Base-by-base conservation (phyloP, 163 green algal genomes). In the Scenedesmus sp. region DNA sequence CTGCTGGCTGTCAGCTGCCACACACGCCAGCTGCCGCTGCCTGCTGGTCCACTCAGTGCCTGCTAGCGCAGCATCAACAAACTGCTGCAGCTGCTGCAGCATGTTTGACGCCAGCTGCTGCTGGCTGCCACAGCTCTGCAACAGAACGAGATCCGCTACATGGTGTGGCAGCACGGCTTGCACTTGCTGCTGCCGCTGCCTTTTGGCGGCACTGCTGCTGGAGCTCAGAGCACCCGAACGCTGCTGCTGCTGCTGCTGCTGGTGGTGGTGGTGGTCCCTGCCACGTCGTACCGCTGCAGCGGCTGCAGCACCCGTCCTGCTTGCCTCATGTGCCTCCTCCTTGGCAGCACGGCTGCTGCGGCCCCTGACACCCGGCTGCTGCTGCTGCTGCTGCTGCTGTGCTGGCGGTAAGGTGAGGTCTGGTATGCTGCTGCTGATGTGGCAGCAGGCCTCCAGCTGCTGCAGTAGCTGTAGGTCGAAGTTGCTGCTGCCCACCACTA, bases 111-210 rank as follows among this genome's bases (percentile, higher is more conserved):
- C 56, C 18, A 88, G 46, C 56, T 90, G 56, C 52, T 83, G 85
- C 85, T 90, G 85, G 70, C 85, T 90, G 64, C 4, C 56, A 55
- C 85, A 90, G 54, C 85, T 46, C 8, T 82, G 85, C 34, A 90
- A 34, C 4, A 90, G 85, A 3, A 90, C 85, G 4, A 90, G 66
- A 55, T 90, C 85, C 26, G 64, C 64, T 46, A 90, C 34, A 66
- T 90, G 85, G 55, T 23, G 20, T 9, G 66, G 85, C 85, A 83
- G 8, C 16, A 46, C 54, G 2, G 52, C 12, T 57, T n/a, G 0
- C 10, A 10, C 3, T 59, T 90, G 85, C 85, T 83, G 85, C 66
- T 83, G 85, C 85, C n/a, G 66, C 64, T 83, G 46, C 16, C 12
- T n/a, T 4, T 3, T 55, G 5, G 34, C 34, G 34, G 23, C 70